Conservation (phyloP, 371 early-diverging fungal species). For the Mortierella sp. region DNA sequence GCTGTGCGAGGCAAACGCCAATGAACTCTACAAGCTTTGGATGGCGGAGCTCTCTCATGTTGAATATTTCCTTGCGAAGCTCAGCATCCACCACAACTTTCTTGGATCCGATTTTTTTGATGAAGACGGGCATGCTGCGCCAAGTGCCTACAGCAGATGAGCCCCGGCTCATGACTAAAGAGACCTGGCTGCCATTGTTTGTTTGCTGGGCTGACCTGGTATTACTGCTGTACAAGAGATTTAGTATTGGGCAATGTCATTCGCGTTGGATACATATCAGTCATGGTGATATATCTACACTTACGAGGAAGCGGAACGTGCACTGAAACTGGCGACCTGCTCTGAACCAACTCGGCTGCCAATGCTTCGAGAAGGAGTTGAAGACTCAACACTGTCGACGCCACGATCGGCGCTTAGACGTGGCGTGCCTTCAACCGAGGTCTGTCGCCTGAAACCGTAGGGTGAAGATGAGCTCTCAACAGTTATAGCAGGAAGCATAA, state of each 20-base stretch:
- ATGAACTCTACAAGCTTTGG: conserved; percentile 59
- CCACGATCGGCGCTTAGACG: conserved; percentile 4
- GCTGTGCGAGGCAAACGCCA: conserved; percentile 51
- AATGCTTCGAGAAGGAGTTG: not conserved
- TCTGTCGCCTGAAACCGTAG: not conserved
- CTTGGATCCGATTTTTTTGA: conserved; percentile 57
- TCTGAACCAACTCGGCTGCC: conserved; percentile 22
- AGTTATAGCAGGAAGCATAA: conserved; percentile 30
- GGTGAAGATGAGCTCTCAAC: not conserved
- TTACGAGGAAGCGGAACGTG: conserved; percentile 38
- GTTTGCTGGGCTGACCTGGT: conserved; percentile 10
- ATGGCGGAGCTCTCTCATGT: conserved; percentile 58
- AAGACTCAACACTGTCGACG: not conserved
- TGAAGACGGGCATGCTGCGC: conserved; percentile 64
- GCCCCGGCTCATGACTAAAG: conserved; percentile 34
- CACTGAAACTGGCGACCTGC: conserved; percentile 7
- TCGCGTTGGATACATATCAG: not conserved
- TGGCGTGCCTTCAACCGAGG: not conserved
- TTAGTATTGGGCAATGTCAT: not conserved
- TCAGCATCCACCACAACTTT: conserved; percentile 44
- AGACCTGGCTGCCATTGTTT: conserved; percentile 22
- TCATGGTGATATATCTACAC: not conserved
- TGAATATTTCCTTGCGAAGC: conserved; percentile 57
- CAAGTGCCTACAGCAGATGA: conserved; percentile 52
- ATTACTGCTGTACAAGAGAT: conserved; percentile 18